Evolutionary conservation across 305 asterid species (phyloP), one percentile per base, ranked within the genome.

Genomic region (Caryopteris hybrid): DNA sequence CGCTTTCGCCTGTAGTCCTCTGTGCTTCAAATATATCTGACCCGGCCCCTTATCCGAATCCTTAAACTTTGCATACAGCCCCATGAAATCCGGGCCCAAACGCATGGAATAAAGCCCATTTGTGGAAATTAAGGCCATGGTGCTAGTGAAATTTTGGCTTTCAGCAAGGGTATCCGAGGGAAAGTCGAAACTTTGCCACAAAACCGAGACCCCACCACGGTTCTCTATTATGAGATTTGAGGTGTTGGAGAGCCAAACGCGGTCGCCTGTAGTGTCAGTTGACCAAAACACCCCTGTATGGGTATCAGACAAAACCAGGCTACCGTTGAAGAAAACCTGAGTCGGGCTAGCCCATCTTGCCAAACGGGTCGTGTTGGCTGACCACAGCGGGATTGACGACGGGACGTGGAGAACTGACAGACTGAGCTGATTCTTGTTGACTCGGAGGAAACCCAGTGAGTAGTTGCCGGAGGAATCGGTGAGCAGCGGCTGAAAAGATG

Each of bases 161-260:
- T 86, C 95, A 2, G 90, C 88, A 45, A 92, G 95, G 81, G 98
- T 92, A 72, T 92, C 88, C 0, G 90, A 47, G 23, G 98, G 98
- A 46, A 83, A 88, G 60, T 88, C 72, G 62, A 92, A 92, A 67
- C 98, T 92, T 61, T 84, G 81, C 98, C 98, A 92, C n/a, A 79
- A 11, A 3, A 64, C 50, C 1, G 73, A 1, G 10, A 3, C 74
- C 8, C 72, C 79, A 8, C 61, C 73, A 2, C 36, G 45, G 14
- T 66, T 61, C 61, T 76, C 77, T 11, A 92, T 62, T 36, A 85
- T 56, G 58, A 92, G 87, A 74, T 92, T 87, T 0, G 98, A 90
- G 14, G 77, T 48, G 78, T 84, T 80, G 65, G 96, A 88, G 34
- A 92, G 89, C 76, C 60, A 78, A 54, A 90, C 89, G 14, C 92